Base-by-base conservation (phyloP, 164 flowering plant species). In the Pachysandra terminalis region DNA sequence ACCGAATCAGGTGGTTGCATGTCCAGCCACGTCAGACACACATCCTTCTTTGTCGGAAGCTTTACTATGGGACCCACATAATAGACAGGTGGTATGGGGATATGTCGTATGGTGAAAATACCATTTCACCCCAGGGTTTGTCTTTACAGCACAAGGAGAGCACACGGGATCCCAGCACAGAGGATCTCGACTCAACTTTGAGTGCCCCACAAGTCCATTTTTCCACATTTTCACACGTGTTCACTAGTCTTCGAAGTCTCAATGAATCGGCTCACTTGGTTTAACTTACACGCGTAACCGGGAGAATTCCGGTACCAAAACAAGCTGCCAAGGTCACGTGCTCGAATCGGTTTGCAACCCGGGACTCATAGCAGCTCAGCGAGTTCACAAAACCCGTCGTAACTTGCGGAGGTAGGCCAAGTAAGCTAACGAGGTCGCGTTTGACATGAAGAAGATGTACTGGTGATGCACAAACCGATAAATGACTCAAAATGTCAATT, bases 1-100 rank as follows among this genome's bases (percentile, higher is more conserved):
- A 82, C 82, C 2, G 85, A 82, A 22, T 61, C 69, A n/a, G 5
- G 5, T 0, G 83, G 77, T 56, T 82, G 85, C 37, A 28, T 32
- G 64, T 76, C 79, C 9, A 82, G 66, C 83, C 85, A 82, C 1
- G 40, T 37, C 40, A 73, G 24, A 10, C 76, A 24, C 15, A 28
- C 59, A 25, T 21, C 8, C 32, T 13, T 17, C 63, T 19, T 19
- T n/a, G 28, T 32, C 3, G 17, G 28, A 22, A 61, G 28, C 19
- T 25, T 35, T 19, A 56, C 63, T 5, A 73, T 22, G 14, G 75
- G 75, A 9, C 75, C 75, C 19, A 73, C 26, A 9, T 68, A 41
- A 25, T 73, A 59, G 27, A 73, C 64, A 19, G 67, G 75, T 8
- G 59, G 68, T 16, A 57, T 73, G 6, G 16, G 28, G 7, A 73